phyloP scores from a whole-genome alignment of 495 filamentous ascomycete genomes.

The Emericellopsis terricola region DNA sequence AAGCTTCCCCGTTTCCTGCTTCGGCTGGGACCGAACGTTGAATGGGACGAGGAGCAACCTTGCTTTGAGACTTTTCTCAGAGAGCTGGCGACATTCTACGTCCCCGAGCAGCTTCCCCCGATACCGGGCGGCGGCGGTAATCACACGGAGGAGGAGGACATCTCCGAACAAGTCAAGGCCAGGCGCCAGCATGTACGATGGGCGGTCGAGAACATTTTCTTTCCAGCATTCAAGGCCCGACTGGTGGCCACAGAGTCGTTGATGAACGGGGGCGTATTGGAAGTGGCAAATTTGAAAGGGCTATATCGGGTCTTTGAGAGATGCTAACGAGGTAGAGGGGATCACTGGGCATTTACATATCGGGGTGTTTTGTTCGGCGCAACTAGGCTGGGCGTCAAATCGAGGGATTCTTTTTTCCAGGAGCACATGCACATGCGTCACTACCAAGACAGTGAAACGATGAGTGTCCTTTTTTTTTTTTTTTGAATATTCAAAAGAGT shows the following conservation, averaged over 20 bases:
- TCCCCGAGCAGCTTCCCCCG: conserved; percentile 64
- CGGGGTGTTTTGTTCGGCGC: not conserved
- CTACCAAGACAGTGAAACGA: too few species aligned
- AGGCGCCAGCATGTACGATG: conserved; percentile 39
- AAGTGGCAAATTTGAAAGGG: conserved; percentile 88
- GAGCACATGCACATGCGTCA: too few species aligned
- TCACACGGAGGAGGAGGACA: conserved; percentile 20
- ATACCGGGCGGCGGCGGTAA: conserved; percentile 17
- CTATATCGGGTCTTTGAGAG: conserved; percentile 96
- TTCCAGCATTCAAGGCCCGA: conserved; percentile 65
- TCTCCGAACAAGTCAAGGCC: conserved; percentile 33
- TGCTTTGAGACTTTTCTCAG: conserved; percentile 76
- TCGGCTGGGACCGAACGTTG: conserved; percentile 69
- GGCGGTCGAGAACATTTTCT: conserved; percentile 53
- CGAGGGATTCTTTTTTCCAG: not conserved
- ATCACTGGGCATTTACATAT: too few species aligned
- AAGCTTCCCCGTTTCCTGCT: conserved; percentile 86
- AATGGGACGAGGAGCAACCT: conserved; percentile 68
- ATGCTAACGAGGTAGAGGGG: conserved; percentile 36
- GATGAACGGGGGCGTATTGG: conserved; percentile 55
- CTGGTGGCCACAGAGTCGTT: conserved; percentile 70
- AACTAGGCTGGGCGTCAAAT: not conserved
- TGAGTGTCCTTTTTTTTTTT: not conserved
- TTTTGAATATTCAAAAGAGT: too few species aligned
- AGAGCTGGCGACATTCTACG: conserved; percentile 86